Percentiles rank a stretch among this genome's conserved stretches.
phyloP scores from a whole-genome alignment of 768 basidiomycete genomes.

The Termitomyces sp. region DNA sequence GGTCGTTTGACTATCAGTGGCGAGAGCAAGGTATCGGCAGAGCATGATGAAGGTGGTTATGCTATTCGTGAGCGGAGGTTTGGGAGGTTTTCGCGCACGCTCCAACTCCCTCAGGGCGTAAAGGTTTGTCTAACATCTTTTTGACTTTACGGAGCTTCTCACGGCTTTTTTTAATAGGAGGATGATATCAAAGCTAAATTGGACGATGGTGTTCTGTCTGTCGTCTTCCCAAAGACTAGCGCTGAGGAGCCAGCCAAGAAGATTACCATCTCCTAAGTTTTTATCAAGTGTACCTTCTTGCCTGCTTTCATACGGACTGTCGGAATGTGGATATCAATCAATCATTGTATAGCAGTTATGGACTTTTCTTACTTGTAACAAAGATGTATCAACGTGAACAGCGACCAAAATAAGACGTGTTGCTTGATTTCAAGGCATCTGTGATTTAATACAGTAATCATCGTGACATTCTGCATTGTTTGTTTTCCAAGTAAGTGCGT shows the following conservation, averaged over 20 bases:
- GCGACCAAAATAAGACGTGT: too few species aligned
- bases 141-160: background rate
- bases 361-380: background rate
- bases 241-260: slow-evolving; percentile 40
- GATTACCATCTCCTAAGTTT: slow-evolving; percentile 27
- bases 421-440: too few species aligned
- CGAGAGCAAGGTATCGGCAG: slow-evolving; percentile 27
- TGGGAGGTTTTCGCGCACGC: slow-evolving; percentile 44
- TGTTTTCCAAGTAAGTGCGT: too few species aligned
- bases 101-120: slow-evolving; percentile 44
- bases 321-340: background rate
- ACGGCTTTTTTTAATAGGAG: slow-evolving; percentile 22
- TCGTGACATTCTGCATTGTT: too few species aligned
- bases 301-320: background rate
- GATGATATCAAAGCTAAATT: slow-evolving; percentile 44
- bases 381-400: background rate
- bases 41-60: slow-evolving; percentile 32
- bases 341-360: background rate
- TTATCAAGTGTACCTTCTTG: background rate
- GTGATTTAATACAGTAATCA: too few species aligned
- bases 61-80: slow-evolving; percentile 41
- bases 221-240: slow-evolving; percentile 43
- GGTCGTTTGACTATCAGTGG: slow-evolving; percentile 45
- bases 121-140: slow-evolving; percentile 27
- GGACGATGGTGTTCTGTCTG: slow-evolving; percentile 42